Percentiles rank a stretch among this genome's conserved stretches.
These are phyloP conservation scores for Cryptococcus sp. DNA, from an alignment of 1,284 basidiomycete genomes.

Conservation along the genomic window DNA sequence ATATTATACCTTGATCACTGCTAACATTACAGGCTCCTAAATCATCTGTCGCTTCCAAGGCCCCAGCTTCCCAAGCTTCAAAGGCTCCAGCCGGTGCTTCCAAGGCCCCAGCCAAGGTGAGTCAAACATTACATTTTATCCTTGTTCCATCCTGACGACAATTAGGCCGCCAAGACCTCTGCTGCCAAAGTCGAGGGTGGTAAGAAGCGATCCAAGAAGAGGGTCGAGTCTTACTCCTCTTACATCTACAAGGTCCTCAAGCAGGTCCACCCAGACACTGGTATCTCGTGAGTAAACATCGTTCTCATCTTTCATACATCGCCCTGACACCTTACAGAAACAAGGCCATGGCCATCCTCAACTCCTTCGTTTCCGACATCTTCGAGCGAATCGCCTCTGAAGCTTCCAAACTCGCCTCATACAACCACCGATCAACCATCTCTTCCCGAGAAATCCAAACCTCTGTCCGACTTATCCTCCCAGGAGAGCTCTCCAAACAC, in stretches of 20 bases:
- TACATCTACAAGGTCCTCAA: constrained; percentile 78
- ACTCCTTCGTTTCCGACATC: constrained; percentile 89
- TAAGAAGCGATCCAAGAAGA: constrained; percentile 87
- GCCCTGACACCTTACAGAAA: constrained; percentile 55
- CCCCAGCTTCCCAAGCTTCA: constrained; percentile 59
- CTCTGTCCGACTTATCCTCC: constrained; percentile 82
- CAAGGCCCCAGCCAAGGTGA: constrained; percentile 53
- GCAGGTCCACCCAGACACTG: constrained; percentile 87
- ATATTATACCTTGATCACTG: not conserved
- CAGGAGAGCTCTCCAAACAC: constrained; percentile 76
- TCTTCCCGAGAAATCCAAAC: constrained; percentile 92
- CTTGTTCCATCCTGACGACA: constrained; percentile 7
- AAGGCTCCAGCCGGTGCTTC: constrained; percentile 51
- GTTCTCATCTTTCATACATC: not conserved
- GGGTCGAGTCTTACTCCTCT: constrained; percentile 84
- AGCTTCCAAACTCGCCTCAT: constrained; percentile 82
- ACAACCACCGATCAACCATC: constrained; percentile 92
- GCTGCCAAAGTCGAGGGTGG: constrained; percentile 57
- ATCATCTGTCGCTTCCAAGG: constrained; percentile 49
- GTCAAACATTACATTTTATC: constrained; percentile 49
- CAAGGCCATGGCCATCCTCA: constrained; percentile 93
- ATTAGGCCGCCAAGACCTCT: constrained; percentile 67
- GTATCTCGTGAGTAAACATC: constrained; percentile 58
- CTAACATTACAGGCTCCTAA: constrained; percentile 41
- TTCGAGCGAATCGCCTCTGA: constrained; percentile 90